phyloP scores from a whole-genome alignment of 2,329 filamentous ascomycete species.

The Calonectria henricotiae region DNA sequence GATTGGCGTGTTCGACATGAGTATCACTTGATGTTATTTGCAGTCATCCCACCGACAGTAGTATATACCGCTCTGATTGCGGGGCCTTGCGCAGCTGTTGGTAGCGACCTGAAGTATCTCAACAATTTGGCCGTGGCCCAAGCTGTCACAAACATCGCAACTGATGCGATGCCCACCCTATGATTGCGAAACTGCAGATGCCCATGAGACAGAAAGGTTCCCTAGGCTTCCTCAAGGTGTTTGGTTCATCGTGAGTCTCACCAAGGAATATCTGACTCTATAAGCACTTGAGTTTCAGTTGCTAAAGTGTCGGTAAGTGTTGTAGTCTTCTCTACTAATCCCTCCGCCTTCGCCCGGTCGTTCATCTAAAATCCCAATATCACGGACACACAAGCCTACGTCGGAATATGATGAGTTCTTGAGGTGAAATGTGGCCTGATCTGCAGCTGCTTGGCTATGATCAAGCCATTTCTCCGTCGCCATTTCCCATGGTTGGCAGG shows the following conservation, averaged over 20 bases:
- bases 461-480: neutral
- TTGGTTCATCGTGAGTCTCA: slow-evolving; percentile 6
- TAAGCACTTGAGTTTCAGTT: neutral
- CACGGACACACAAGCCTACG: neutral
- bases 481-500: neutral
- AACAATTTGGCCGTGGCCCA: neutral
- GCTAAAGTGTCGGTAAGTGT: neutral
- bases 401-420: slow-evolving; percentile 1
- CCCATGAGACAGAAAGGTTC: neutral
- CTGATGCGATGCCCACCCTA: slow-evolving; percentile 1
- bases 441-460: neutral
- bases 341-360: neutral
- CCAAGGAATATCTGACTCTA: neutral
- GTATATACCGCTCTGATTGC: neutral
- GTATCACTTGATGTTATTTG: neutral
- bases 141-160: neutral
- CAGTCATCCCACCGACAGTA: neutral
- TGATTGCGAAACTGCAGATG: slow-evolving; percentile 1
- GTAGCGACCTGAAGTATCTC: slow-evolving; percentile 1
- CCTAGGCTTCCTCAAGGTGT: neutral
- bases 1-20: too few species aligned
- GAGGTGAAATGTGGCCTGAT: slow-evolving; percentile 3
- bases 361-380: slow-evolving; percentile 3
- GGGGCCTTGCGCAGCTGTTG: neutral
- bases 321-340: neutral